Base-by-base conservation (phyloP, 306 rosid genomes). In the Begonia loranthoides region DNA sequence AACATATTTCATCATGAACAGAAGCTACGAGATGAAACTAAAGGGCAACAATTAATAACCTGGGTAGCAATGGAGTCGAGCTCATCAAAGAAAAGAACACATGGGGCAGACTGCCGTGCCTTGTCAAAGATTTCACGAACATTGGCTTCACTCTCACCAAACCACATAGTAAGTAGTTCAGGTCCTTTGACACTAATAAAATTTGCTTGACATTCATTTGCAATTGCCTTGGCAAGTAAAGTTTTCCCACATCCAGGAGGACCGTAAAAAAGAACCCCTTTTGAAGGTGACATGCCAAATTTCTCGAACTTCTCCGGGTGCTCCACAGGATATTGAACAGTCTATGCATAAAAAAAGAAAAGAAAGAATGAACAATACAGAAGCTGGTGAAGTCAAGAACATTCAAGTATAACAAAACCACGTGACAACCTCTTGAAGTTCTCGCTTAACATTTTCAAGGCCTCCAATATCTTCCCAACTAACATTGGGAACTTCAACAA, bases 91-190 rank as follows among this genome's bases (percentile, higher is more conserved):
- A 76, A 76, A 63, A 76, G 79, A 63, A 76, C 79, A 56, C 82
- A 76, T 7, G 79, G 82, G 14, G 82, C 82, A 12, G 76, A 72
- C 44, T 63, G 68, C 28, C 82, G 69, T 16, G 79, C 79, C 68
- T 76, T 76, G 76, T 76, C 76, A 62, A 76, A 76, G 50, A 72
- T 69, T 59, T 76, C 82, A 48, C 76, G 66, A 59, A 76, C 82
- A 69, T 76, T 72, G 60, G 82, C 82, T 62, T 76, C 82, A 72
- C 82, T 76, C 69, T 76, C 82, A 55, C 79, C 82, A 69, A 76
- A 72, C 79, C 82, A 76, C 82, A 76, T 72, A 15, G 79, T 76
- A 22, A 76, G 82, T 17, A 76, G 59, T 62, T 76, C 78, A 4
- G 78, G 81, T 7, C 81, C 81, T 45, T 76, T 76, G 51, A 76